These are phyloP conservation scores for Aegilops sharonensis DNA, from an alignment of 176 grass and related monocot genomes.

Conservation along the genomic window DNA sequence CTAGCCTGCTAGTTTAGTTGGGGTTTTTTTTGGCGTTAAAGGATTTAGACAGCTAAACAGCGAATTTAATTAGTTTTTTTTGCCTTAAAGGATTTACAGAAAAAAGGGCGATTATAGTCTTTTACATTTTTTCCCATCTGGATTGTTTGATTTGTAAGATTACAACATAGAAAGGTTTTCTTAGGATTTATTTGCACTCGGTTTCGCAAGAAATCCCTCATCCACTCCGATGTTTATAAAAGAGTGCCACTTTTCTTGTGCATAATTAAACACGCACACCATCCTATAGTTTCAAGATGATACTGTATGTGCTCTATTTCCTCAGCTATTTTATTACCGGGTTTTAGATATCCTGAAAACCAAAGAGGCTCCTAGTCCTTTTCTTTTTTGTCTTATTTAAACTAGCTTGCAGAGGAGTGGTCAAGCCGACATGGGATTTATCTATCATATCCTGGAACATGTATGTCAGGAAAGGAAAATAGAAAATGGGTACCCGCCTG, in stretches of 20 bases:
- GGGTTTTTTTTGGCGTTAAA: no score
- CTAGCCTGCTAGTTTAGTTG: no score
- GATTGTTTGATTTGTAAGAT: not conserved
- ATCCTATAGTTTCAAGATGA: no score
- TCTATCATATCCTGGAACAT: not conserved
- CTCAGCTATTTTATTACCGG: no score
- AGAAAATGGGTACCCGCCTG: not conserved
- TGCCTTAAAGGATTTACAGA: not conserved
- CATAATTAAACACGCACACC: no score
- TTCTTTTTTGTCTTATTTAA: not conserved
- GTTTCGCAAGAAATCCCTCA: not conserved
- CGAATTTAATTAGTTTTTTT: no score
- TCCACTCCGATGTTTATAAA: not conserved
- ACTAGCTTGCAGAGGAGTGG: not conserved
- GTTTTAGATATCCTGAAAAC: no score
- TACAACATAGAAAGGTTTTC: not conserved
- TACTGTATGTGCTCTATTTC: no score
- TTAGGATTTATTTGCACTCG: not conserved
- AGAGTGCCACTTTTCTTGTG: no score
- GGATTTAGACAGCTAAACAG: no score
- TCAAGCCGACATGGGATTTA: not conserved
- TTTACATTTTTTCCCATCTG: not conserved
- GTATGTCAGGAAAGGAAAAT: not conserved
- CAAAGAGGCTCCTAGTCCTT: not conserved
- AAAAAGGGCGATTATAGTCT: not conserved